phyloP scores from a whole-genome alignment of 257 asterid genomes.

The Solanum corneliomulleri region DNA sequence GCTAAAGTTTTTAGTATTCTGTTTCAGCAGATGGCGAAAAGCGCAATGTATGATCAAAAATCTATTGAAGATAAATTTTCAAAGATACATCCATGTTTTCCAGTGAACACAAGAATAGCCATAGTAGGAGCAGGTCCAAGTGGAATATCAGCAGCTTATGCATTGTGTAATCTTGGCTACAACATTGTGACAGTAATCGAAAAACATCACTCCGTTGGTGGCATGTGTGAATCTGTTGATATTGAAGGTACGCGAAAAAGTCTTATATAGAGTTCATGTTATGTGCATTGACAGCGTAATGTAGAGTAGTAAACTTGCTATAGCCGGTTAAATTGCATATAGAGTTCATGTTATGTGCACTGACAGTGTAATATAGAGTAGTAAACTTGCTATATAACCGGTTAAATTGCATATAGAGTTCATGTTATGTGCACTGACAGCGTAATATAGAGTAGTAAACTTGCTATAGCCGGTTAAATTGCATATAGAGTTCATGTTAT shows the following conservation, averaged over 20 bases:
- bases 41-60: conserved; percentile 29
- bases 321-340: too few relatives aligned
- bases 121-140: conserved; percentile 83
- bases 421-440: too few relatives aligned
- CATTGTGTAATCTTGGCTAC: conserved; percentile 60
- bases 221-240: conserved; percentile 28
- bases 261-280: neutral
- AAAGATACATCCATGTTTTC: conserved; percentile 58
- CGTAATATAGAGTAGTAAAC: too few relatives aligned
- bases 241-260: conserved; percentile 26
- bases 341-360: too few relatives aligned
- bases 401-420: too few relatives aligned
- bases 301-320: too few relatives aligned
- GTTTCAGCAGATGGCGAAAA: neutral
- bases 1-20: neutral
- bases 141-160: conserved; percentile 76
- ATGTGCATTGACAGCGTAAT: too few relatives aligned
- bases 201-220: conserved; percentile 73
- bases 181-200: conserved; percentile 53
- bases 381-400: too few relatives aligned
- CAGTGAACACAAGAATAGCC: conserved; percentile 47
- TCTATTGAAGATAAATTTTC: conserved; percentile 45
- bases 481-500: neutral
- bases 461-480: neutral
- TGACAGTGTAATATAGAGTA: too few relatives aligned